Conservation (phyloP, 257 asterid genomes). For the Misopates orontium region DNA sequence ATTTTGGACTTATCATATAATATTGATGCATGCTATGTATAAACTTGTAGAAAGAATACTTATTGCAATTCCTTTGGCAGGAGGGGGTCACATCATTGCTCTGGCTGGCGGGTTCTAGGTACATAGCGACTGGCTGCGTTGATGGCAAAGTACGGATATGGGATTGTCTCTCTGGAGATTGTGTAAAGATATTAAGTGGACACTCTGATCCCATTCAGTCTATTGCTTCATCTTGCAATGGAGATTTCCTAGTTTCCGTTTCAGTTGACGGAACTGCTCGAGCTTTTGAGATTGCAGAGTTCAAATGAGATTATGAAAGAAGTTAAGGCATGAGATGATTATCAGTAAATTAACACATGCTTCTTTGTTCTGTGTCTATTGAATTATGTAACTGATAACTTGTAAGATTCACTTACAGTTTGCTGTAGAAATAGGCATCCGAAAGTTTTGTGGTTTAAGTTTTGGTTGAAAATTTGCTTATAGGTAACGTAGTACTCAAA, state of each 20-base stretch:
- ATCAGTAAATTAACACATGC: no score
- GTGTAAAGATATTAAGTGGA: constrained; percentile 62
- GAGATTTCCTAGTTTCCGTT: constrained; percentile 66
- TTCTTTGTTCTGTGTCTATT: no score
- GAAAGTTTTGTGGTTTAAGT: no score
- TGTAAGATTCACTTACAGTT: no score
- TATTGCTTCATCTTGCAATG: constrained; percentile 48
- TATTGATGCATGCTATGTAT: no score
- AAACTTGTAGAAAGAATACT: not conserved
- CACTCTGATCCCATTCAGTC: constrained; percentile 69
- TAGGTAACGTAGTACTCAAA: no score
- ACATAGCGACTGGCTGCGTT: constrained; percentile 65
- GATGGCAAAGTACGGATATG: constrained; percentile 80
- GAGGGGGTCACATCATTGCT: constrained; percentile 67
- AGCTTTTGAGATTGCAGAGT: constrained; percentile 75
- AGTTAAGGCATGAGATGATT: no score
- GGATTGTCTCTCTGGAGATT: constrained; percentile 82
- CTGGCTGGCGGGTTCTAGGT: constrained; percentile 66
- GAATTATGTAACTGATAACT: no score
- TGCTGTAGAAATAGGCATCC: no score
- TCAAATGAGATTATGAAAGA: constrained; percentile 4
- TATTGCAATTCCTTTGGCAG: constrained; percentile 32
- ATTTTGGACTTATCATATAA: no score
- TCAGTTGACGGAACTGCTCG: constrained; percentile 79
- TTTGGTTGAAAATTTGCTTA: no score